Base-by-base conservation (phyloP, 2,329 filamentous ascomycete species). In the Cephalotrichum gorgonifer region DNA sequence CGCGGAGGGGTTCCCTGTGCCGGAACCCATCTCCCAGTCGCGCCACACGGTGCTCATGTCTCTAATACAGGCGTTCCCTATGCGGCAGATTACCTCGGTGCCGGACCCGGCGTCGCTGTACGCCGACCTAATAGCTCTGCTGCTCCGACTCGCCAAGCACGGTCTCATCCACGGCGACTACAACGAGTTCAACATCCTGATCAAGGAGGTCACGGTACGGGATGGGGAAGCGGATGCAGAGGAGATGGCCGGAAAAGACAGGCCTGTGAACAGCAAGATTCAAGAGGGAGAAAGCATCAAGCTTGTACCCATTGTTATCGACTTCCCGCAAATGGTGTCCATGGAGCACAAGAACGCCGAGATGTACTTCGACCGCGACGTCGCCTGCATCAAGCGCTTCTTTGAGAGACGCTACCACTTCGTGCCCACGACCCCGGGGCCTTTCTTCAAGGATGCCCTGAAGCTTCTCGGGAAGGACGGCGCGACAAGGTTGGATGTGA, bases 301-400 rank as follows among this genome's bases (percentile, higher is more conserved):
- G 15, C 70, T 95, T 25, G 81, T 79, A 6, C 93, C 93, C 1
- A 79, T 96, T 48, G 71, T 98, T 43, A 98, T 98, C 58, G 94
- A 98, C 69, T 98, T 98, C 61, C 93, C 93, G 0, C 93, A 98
- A 63, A 97, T 96, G 85, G 81, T 98, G 2, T 97, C 91, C 1
- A 88, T 95, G 63, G 88, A 95, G 57, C 93, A 98, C 62, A 68
- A 74, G 31, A 96, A 98, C 60, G 94, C 93, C 17, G 86, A 95
- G 62, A 94, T 90, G 79, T 97, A 98, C 67, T 98, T 98, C 64
- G 87, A 97, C 62, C 83, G 93, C 54, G 93, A 98, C 58, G 90
- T 98, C 14, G 82, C 87, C 54, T 98, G 94, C 66, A 85, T 98
- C 59, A 97, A 96, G 69, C 81, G 86, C 28, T 98, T 95, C 65